Conservation (phyloP, 495 filamentous ascomycete genomes). For the Talaromyces trachyspermus region DNA sequence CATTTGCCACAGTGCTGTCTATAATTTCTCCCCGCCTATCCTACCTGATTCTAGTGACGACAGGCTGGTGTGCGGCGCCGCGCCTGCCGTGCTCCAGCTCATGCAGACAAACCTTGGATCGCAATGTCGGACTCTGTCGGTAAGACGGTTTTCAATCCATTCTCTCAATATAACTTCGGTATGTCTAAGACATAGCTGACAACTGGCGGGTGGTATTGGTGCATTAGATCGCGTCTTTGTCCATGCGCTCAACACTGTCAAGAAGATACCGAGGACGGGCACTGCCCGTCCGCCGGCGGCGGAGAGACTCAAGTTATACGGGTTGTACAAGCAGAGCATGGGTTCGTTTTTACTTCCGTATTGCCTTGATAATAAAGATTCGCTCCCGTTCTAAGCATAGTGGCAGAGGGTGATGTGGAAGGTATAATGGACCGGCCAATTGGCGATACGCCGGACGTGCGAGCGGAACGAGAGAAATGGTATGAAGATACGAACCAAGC, state of each 20-base stretch:
- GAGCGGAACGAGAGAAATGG: constrained; percentile 57
- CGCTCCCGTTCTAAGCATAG: too few species aligned
- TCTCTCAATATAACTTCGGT: neutral
- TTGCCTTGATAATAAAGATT: constrained; percentile 6
- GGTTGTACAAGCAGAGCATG: constrained; percentile 98
- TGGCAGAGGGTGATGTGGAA: constrained; percentile 80
- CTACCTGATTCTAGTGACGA: neutral
- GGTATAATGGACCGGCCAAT: constrained; percentile 82
- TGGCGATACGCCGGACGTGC: constrained; percentile 43
- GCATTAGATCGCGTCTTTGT: constrained; percentile 87
- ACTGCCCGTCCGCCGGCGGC: constrained; percentile 76
- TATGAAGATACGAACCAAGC: constrained; percentile 19
- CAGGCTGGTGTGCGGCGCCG: neutral
- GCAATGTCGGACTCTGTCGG: constrained; percentile 52
- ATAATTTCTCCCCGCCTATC: neutral
- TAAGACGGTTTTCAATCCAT: constrained; percentile 22
- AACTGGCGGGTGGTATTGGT: constrained; percentile 6
- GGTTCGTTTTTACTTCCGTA: constrained; percentile 27
- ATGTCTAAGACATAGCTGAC: neutral
- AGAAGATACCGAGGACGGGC: constrained; percentile 91
- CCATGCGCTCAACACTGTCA: constrained; percentile 96
- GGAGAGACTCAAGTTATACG: constrained; percentile 87
- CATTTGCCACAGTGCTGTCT: neutral
- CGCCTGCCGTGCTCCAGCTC: constrained; percentile 14
- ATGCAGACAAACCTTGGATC: constrained; percentile 25